Base-by-base conservation (phyloP, 2,329 filamentous ascomycete species). In the Aureobasidium sp. region DNA sequence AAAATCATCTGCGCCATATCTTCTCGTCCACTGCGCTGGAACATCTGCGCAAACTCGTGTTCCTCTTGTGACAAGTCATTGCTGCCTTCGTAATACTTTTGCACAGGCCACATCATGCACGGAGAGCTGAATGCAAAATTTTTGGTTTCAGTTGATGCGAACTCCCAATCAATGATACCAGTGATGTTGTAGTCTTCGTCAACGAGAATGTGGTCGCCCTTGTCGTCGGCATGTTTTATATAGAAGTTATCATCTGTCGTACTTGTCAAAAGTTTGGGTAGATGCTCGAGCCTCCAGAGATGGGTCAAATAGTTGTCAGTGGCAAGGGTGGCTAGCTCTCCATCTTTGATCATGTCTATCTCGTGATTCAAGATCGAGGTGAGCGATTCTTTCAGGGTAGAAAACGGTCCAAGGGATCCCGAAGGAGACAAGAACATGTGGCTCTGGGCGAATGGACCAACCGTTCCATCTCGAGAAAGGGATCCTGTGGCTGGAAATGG, bases 101-200 rank as follows among this genome's bases (percentile, higher is more conserved):
- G 17, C 2, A 57, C 53, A n/a, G 53, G 53, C 53, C 53, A 57
- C 53, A 57, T 57, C 39, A 57, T 57, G n/a, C 53, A 57, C 14
- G 53, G 53, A 27, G 53, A 57, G 11, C 53, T 41, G 25, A 57
- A 57, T n/a, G 53, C 53, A 3, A 2, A 39, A 3, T 15, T 22
- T 25, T 45, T 57, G 5, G 37, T 41, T 31, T 31, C 53, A 15
- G 25, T 57, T n/a, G 34, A n/a, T 22, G 62, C 53, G 36, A 61
- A 64, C 36, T 61, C 47, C 77, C 77, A 82, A 64, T 82, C 78
- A 57, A 82, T 77, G 1, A 42, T 20, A 1, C 8, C 42, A 5
- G 22, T 45, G 22, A 45, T 45, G 22, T 45, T 45, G 9, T 7
- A 25, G 9, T 45, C 42, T 25, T 14, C 42, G 22, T 45, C 22